Evolutionary conservation across 2,329 filamentous ascomycete species (phyloP), one percentile per base, ranked within the genome.

Genomic region (Botrytis deweyae): DNA sequence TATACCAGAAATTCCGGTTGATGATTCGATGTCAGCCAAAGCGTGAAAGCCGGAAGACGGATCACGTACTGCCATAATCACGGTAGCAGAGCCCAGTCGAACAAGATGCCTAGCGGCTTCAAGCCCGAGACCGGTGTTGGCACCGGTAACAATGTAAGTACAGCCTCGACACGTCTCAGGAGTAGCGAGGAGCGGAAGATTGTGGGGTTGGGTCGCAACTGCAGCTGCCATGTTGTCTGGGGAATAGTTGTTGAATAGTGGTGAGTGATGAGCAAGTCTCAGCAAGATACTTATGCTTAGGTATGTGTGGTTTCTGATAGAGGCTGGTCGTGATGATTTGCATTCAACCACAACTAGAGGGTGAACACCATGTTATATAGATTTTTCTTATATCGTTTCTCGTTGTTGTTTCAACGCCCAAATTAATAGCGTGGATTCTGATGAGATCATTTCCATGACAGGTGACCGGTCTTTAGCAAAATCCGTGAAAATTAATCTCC

Each of bases 51-150:
- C 84, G 75, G 82, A 82, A 7, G 79, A 76, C 4, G 81, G 66
- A 55, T 78, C 79, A 14, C 85, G 81, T 1, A 85, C 83, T 5
- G 79, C 85, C 40, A 87, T 78, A 36, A 86, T 81, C 4, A 87
- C 77, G 20, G 79, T 82, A 0, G 79, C 77, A 6, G 82, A 75
- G 1, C 82, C 81, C 2, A 84, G 80, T 0, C 64, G 69, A 25
- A 83, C 79, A 2, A 85, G 79, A 59, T 86, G 82, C 1, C 79
- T 79, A 20, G 81, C 80, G 0, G 84, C 80, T 75, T 84, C 84
- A 0, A 83, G 78, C 1, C 84, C 84, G 0, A 86, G 78, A 2
- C 85, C 85, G 7, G 79, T 79, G 72, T 84, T 86, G 62, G 84
- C 80, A n/a, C 84, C 85, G 5, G 75, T 75, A 22, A 76, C 58